Evolutionary conservation across 2,329 filamentous ascomycete species (phyloP).

Genomic region (Sporothrix luriei): DNA sequence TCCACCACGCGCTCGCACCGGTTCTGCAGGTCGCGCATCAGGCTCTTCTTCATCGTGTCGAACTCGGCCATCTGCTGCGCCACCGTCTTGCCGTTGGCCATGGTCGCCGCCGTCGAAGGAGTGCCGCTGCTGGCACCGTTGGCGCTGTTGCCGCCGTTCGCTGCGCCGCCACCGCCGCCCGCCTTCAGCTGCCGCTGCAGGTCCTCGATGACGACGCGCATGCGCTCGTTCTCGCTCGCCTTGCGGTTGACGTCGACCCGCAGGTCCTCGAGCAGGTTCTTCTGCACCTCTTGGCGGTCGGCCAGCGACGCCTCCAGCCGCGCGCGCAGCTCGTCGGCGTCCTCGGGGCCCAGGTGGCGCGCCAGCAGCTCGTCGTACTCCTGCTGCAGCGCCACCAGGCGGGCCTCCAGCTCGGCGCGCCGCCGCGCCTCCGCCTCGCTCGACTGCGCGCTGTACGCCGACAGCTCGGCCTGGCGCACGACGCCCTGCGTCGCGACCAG

Average conservation of each 20-base stretch:
- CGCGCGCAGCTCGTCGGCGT: slow-evolving; percentile 82
- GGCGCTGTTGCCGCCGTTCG: slow-evolving; percentile 44
- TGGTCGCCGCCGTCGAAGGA: slow-evolving; percentile 48
- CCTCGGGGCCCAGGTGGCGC: slow-evolving; percentile 73
- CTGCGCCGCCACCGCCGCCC: slow-evolving; percentile 55
- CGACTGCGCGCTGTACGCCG: slow-evolving; percentile 70
- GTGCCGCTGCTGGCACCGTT: slow-evolving; percentile 34
- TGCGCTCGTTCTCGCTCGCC: slow-evolving; percentile 76
- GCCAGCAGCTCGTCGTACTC: slow-evolving; percentile 84
- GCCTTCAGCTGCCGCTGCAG: slow-evolving; percentile 74
- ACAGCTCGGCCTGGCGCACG: slow-evolving; percentile 87
- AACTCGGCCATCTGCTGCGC: slow-evolving; percentile 99
- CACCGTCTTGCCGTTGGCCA: slow-evolving; percentile 82
- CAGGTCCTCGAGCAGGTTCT: slow-evolving; percentile 73
- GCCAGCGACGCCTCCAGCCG: slow-evolving; percentile 76
- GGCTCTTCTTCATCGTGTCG: slow-evolving; percentile 98
- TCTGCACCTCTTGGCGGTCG: slow-evolving; percentile 72
- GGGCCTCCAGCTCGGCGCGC: slow-evolving; percentile 74
- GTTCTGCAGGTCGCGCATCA: slow-evolving; percentile 98
- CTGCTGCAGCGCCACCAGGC: slow-evolving; percentile 71
- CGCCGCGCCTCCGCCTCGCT: slow-evolving; percentile 67
- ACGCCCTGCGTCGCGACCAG: slow-evolving; percentile 90
- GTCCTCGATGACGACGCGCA: slow-evolving; percentile 79
- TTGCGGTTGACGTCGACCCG: slow-evolving; percentile 75
- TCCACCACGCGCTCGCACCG: slow-evolving; percentile 97